phyloP scores from a whole-genome alignment of 257 asterid genomes.

The Haberlea rhodopensis region DNA sequence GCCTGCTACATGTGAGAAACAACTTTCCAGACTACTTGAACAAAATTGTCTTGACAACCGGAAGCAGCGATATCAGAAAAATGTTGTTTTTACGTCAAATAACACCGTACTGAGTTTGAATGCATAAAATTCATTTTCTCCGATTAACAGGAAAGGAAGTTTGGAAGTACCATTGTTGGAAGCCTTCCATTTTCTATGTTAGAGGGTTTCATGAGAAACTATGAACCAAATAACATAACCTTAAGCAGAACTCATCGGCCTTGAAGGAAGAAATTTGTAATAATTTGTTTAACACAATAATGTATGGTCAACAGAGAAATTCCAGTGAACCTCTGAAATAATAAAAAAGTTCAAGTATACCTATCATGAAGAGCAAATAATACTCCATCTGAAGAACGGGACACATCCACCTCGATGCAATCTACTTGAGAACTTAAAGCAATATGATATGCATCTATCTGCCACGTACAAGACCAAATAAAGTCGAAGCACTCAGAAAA shows the following conservation, averaged over 20 bases:
- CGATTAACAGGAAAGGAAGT: no score
- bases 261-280: conserved; percentile 10
- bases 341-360: conserved; percentile 38
- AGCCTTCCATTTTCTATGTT: conserved; percentile 12
- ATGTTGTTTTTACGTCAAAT: conserved; percentile 20
- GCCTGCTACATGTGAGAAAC: conserved; percentile 87
- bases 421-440: conserved; percentile 81
- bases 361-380: conserved; percentile 95
- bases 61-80: conserved; percentile 21
- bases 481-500: conserved; percentile 12
- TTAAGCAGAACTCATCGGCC: conserved; percentile 3
- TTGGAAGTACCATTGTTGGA: no score
- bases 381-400: conserved; percentile 90
- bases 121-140: no score
- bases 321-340: conserved; percentile 19
- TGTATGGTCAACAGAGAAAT: conserved; percentile 15
- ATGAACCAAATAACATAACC: neutral
- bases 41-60: conserved; percentile 22
- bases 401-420: conserved; percentile 90
- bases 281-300: conserved; percentile 3
- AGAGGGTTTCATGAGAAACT: neutral
- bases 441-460: conserved; percentile 70
- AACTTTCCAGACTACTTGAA: conserved; percentile 46
- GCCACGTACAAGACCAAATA: conserved; percentile 23
- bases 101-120: no score